Evolutionary conservation across 23 red algal species (phyloP), one percentile per base, ranked within the genome.

Genomic region (Gracilariopsis chorda): DNA sequence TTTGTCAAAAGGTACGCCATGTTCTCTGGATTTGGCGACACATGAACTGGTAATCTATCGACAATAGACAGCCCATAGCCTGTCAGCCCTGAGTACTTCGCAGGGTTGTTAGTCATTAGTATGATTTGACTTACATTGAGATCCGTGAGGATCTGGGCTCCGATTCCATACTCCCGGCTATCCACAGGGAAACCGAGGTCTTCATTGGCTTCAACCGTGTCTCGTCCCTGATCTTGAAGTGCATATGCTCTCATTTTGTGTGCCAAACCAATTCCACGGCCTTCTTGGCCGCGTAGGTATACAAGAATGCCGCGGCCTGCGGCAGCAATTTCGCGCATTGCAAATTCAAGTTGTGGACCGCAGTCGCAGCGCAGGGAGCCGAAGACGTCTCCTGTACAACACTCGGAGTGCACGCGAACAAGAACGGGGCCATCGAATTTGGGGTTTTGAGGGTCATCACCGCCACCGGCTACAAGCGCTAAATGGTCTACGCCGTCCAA

Each of bases 51-150:
- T 61, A 95, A 77, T 56, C 96, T 89, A 34, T 98, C 96, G 23
- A 91, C 83, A 58, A 98, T 98, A 1, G 59, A 65, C 33, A 98
- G 78, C 1, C 92, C 92, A 35, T 98, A 95, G 4, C 96, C 96
- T 35, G 92, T 34, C 13, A 98, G 87, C 17, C 96, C 96, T 36
- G 82, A 95, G 83, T 98, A 98, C 77, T 98, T 98, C 9, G 80
- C 78, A 36, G 96, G 96, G 67, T 98, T 98, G 80, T 98, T 98
- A 42, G 96, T 98, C 96, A 98, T 98, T 30, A 98, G 72, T 62
- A 90, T 84, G 35, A 98, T 90, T 73, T 98, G 36, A 27, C 35
- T 80, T 24, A 98, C 90, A 52, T 94, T 94, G 30, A 98, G 94
- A 78, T 98, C 92, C 12, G 83, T 83, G 57, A 98, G 90, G 34